Conservation (phyloP, 2,329 filamentous ascomycete genomes). For the Hypoxylon sp. region DNA sequence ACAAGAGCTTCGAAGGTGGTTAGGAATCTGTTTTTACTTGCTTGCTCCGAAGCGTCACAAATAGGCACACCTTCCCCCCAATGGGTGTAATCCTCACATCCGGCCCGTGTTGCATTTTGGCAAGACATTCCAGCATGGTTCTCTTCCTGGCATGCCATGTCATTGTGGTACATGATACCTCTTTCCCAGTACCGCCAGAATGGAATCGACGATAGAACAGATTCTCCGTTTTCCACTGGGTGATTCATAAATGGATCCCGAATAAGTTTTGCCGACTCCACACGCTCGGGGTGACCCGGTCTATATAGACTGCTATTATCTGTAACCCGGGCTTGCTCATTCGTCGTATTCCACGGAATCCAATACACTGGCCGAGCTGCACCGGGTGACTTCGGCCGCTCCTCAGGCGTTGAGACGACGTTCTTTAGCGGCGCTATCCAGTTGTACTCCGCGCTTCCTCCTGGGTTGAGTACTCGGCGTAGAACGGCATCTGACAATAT, state of each 20-base stretch:
- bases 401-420: neutral
- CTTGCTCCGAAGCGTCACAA: constrained; percentile 21
- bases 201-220: constrained; percentile 24
- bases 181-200: constrained; percentile 10
- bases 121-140: neutral
- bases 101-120: neutral
- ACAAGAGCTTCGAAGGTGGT: neutral
- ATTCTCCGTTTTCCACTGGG: constrained; percentile 8
- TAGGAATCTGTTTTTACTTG: constrained; percentile 4
- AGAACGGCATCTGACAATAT: neutral
- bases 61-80: constrained; percentile 6
- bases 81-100: constrained; percentile 34
- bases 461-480: constrained; percentile 10
- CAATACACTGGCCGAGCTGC: constrained; percentile 13
- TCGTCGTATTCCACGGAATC: constrained; percentile 6
- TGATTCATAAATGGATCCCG: constrained; percentile 20
- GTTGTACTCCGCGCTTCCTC: neutral
- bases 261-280: neutral
- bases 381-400: constrained; percentile 21
- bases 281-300: neutral
- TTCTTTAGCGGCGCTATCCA: constrained; percentile 14
- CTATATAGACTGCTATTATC: neutral
- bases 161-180: neutral
- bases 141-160: neutral
- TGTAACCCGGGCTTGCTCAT: neutral